Evolutionary conservation across 495 filamentous ascomycete species (phyloP), one percentile per base, ranked within the genome.

Genomic region (Neurospora pannonica): DNA sequence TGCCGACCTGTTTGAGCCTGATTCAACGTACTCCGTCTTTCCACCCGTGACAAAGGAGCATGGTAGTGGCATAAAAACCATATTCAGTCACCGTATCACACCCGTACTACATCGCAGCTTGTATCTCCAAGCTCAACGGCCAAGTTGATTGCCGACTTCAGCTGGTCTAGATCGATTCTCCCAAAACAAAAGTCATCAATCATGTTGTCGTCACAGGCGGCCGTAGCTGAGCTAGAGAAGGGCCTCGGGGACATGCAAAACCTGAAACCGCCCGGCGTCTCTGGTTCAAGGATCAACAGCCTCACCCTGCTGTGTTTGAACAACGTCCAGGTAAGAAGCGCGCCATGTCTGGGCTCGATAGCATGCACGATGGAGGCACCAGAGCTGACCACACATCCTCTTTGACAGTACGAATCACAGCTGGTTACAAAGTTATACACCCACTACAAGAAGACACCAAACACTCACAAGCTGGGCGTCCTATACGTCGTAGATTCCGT

Each of bases 401-500:
- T 75, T 69, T 74, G 78, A 71, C 86, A 99, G 96, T 95, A 93
- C 82, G 96, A 98, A 87, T 95, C 94, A 62, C 91, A 94, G 81
- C 90, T 98, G 77, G 92, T 98, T 79, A 94, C 97, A 80, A 98
- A 97, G 80, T 90, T 99, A 79, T 97, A 92, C 86, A 95, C 93
- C 43, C 94, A 97, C 79, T 97, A 98, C 91, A 97, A 97, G 84
- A 97, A 94, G 85, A 91, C 94, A 76, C 95, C 94, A 69, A 89
- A 89, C 79, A 95, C 94, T 81, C 95, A 98, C 89, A 99, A 99
- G 86, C 87, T 99, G 86, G 96, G 96, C 83, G 94, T 98, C 80
- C 91, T 99, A 86, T 99, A 99, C 91, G 94, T 98, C 86, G 93
- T 99, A 97, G 97, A 99, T 89, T 97, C 95, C 88, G 94, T 99